These are phyloP conservation scores for Dactylellina sp. DNA, from an alignment of 2,329 filamentous ascomycete genomes.

Conservation along the genomic window DNA sequence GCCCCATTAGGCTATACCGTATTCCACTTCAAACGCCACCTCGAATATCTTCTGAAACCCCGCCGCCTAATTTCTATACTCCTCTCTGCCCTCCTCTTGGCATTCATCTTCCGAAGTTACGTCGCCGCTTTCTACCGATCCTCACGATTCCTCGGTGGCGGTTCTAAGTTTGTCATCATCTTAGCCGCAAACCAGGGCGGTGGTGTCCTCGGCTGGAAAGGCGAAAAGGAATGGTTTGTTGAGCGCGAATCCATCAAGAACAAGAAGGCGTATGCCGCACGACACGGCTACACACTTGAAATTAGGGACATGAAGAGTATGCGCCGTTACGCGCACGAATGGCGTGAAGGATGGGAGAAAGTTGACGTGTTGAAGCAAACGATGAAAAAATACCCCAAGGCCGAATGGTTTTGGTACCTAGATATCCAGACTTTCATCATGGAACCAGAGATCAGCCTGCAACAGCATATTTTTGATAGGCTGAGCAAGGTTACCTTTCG, in stretches of 20 bases:
- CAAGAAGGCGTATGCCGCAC: slow-evolving; percentile 85
- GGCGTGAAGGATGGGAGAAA: slow-evolving; percentile 98
- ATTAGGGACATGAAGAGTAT: slow-evolving; percentile 99
- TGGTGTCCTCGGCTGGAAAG: slow-evolving; percentile 99
- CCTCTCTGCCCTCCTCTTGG: slow-evolving; percentile 36
- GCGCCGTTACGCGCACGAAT: slow-evolving; percentile 98
- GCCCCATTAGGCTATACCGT: slow-evolving; percentile 43
- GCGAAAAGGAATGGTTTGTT: slow-evolving; percentile 95
- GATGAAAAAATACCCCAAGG: slow-evolving; percentile 92
- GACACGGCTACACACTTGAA: slow-evolving; percentile 95
- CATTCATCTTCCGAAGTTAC: slow-evolving; percentile 35
- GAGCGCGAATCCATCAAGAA: slow-evolving; percentile 96
- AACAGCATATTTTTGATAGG: slow-evolving; percentile 87
- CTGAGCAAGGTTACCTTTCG: slow-evolving; percentile 82
- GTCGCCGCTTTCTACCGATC: slow-evolving; percentile 37
- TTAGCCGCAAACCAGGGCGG: slow-evolving; percentile 93
- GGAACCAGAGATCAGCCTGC: slow-evolving; percentile 91
- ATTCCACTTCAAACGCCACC: slow-evolving; percentile 50
- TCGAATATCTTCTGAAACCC: slow-evolving; percentile 29
- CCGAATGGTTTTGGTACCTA: slow-evolving; percentile 99
- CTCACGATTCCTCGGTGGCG: slow-evolving; percentile 73
- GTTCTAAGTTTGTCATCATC: slow-evolving; percentile 92
- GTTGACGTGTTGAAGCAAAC: slow-evolving; percentile 90
- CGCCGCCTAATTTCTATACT: slow-evolving; percentile 44
- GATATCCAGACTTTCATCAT: slow-evolving; percentile 98